Base-by-base conservation (phyloP, 257 asterid genomes). In the Paraleonurus japonicus region DNA sequence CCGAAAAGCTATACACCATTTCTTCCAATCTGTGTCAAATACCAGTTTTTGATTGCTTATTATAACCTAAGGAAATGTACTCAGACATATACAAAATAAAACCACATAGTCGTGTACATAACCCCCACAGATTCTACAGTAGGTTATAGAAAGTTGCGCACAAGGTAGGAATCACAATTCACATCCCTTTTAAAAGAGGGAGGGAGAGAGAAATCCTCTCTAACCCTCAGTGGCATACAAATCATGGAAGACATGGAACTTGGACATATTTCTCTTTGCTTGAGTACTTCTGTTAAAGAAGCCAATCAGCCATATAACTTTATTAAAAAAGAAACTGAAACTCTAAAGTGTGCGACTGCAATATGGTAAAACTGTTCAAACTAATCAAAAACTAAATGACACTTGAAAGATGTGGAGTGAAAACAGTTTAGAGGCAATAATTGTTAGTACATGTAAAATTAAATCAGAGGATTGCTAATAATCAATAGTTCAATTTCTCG, bases 281-380 rank as follows among this genome's bases (percentile, higher is more conserved):
- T 0, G 60, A 19, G 27, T 6, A 53, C 27, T 57, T 57, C 19
- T 13, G 23, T 26, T 32, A 47, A 26, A 57, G 32, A 57, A 11
- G 15, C 12, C 55, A 26, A 57, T 23, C 43, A 11, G 15, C 12
- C 55, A 43, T 45, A 55, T 12, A 57, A 59, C 16, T n/a, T 35
- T 53, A 28, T 35, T 8, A 5, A 73, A 54, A 60, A 67, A n/a
- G 26, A 15, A 58, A 61, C 53, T 43, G 6, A 35, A 35, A 75
- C 67, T 63, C 28, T 26, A 15, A 51, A 12, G 61, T 0, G 59
- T 9, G 9, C 17, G 33, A 26, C 51, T 61, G 67, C 26, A 61
- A 60, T 4, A 37, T 37, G 71, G 65, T 61, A 24, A 60, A 67
- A 67, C 10, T 3, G 54, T 57, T 23, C 66, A 61, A 16, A 51